Base-by-base conservation (phyloP, 306 rosid species). In the Vachellia pachyceras region DNA sequence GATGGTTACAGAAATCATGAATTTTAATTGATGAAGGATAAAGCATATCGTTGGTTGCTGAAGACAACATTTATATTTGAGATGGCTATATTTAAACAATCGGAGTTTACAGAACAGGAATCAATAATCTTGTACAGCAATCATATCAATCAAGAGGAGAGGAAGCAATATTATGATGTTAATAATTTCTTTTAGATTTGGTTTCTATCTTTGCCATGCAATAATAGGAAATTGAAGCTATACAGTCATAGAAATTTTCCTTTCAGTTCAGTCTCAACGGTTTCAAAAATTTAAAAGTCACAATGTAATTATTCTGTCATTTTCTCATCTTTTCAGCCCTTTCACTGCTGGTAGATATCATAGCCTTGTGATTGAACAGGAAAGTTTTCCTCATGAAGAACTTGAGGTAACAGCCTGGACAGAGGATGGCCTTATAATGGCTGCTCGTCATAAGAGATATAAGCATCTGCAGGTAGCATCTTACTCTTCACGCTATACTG, bases 401-500 rank as follows among this genome's bases (percentile, higher is more conserved):
- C 97, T 93, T 74, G 96, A 91, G 86, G 67, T 86, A 18, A 95
- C 99, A 7, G 99, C 98, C 68, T 93, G 99, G 98, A 89, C 97
- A 37, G 94, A 91, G 79, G 99, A 95, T 85, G 99, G 99, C 79
- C 86, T 95, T 67, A 76, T 95, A 87, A 95, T 95, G 99, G 97
- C 98, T 65, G 96, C 88, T 83, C 98, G 98, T 39, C 99, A 93
- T 82, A 95, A 81, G 94, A 90, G 81, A 82, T 93, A 91, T 83
- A 88, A 47, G 86, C 83, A 90, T 82, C n/a, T 91, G 3, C 97
- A 90, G 90, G 99, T 95, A 89, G 78, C 75, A 80, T 36, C 40
- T 67, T 63, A 42, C 52, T 84, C 78, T 40, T 57, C 71, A 35
- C 52, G n/a, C n/a, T 1, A 33, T 15, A n/a, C n/a, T n/a, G 25